Evolutionary conservation across 1,284 basidiomycete genomes (phyloP), one percentile per base, ranked within the genome.

Genomic region (Malassezia arunalokei): DNA sequence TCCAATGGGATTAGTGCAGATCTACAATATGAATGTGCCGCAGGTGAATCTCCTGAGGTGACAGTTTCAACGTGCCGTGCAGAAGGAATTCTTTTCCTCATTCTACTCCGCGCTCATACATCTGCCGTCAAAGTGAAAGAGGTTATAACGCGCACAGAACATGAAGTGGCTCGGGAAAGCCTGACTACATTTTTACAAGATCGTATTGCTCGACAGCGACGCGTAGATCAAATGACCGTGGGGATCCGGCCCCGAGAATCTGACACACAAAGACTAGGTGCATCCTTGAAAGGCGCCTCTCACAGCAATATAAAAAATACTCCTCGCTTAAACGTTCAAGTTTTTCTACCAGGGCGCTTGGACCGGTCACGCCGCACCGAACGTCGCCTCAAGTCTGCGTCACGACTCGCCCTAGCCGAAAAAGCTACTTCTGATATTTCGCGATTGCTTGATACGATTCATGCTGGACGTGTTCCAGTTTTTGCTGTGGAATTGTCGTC

Each of bases 1-100:
- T 78, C 82, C 58, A 78, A 86, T 63, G 81, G 80, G 46, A 87
- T 90, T 66, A 85, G 85, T 58, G 83, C 86, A 0, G 87, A 90
- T 73, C 75, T 90, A 56, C 87, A 88, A 81, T 89, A 89, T 64
- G 77, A 78, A 50, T 51, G 62, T 27, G 56, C 62, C 1, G 62
- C 59, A 1, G 59, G 59, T 52, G 64, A 68, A 24, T 62, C 63
- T 28, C 65, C 66, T 15, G 67, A 68, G 40, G 38, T 54, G 1
- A 63, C 65, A 0, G 64, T 65, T 9, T 57, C 64, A 0, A 67
- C 62, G 7, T 71, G 71, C 51, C 59, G 65, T n/a, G 61, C 65
- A 2, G 68, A 73, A 42, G 71, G 71, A 11, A 71, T 73, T 30
- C 41, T 65, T 17, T 56, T 70, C 47, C 57, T 73, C 5, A 63